A percentile compares a stretch with the other conserved stretches of the same genome.
Conservation (phyloP, 495 filamentous ascomycete genomes). For the Lasiosphaeriaceae sp. region DNA sequence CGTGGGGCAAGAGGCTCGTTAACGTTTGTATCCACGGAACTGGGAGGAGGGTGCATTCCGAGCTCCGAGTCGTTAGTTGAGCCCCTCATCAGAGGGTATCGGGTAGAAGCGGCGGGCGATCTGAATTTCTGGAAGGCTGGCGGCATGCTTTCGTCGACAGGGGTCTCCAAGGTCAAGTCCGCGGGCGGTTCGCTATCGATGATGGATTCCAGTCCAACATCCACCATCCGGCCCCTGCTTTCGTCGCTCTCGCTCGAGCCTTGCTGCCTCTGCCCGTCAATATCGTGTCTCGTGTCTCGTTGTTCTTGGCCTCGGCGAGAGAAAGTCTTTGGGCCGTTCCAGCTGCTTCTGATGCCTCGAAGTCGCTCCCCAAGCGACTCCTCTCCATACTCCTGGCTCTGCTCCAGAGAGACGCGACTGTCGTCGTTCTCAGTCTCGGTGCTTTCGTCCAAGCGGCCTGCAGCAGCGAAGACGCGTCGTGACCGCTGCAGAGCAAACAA, state of each 20-base stretch:
- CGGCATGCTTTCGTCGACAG: conserved; percentile 60
- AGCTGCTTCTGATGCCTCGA: conserved; percentile 58
- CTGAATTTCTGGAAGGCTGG: conserved; percentile 82
- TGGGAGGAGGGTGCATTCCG: conserved; percentile 17
- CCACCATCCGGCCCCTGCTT: conserved; percentile 70
- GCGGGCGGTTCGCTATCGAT: conserved; percentile 56
- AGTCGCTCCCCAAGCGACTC: conserved; percentile 35
- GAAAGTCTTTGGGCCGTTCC: conserved; percentile 49
- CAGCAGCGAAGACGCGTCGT: conserved; percentile 78
- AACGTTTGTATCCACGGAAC: conserved; percentile 20
- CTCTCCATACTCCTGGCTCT: conserved; percentile 50
- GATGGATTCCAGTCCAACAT: conserved; percentile 74
- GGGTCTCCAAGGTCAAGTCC: conserved; percentile 53
- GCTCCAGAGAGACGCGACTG: conserved; percentile 50
- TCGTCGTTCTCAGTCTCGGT: conserved; percentile 72
- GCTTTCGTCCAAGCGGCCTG: conserved; percentile 72
- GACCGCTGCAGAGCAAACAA: conserved; percentile 87
- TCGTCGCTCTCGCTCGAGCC: conserved; percentile 46
- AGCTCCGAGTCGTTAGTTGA: conserved; percentile 27
- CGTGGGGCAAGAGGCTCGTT: conserved; percentile 14
- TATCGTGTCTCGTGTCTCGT: conserved; percentile 44
- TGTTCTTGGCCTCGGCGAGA: conserved; percentile 17
- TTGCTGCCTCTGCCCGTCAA: conserved; percentile 26
- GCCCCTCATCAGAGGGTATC: conserved; percentile 21
- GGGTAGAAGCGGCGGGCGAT: conserved; percentile 22